Evolutionary conservation across 805 yeast genomes (phyloP), one percentile per base, ranked within the genome.

Genomic region (Candida michaelii): DNA sequence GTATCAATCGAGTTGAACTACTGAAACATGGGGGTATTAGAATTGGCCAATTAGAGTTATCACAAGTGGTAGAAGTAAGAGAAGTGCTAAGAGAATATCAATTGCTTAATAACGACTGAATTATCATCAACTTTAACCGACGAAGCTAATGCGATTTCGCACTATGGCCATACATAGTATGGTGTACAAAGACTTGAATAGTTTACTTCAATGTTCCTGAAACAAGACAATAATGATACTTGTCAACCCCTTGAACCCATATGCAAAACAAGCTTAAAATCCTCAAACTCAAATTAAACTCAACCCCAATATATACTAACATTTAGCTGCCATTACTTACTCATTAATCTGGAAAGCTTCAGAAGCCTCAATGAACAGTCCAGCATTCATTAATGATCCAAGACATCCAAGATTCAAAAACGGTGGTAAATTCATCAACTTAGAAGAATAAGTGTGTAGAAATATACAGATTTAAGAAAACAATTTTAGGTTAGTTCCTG

Each of bases 301-400:
- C 25, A 25, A 25, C 29, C 19, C n/a, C n/a, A n/a, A n/a, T n/a
- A 18, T 6, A 9, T 36, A 36, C 39, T 36, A 36, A 36, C 39
- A 32, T 38, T 15, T 58, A 71, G 77, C 73, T 50, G 84, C 72
- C 54, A 61, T 80, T 54, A 80, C 91, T 55, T 83, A 80, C 76
- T 83, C 72, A 73, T 75, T 82, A 54, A 73, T 87, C 58, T 76
- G 79, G 66, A 81, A 82, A 73, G 83, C 80, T 41, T 82, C 89
- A 50, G 68, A 65, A 48, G 83, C 84, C 49, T 77, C 87, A 56
- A 73, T 80, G 67, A 74, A 82, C 76, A 75, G 91, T 47, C 77
- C 76, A 50, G 95, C 87, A 72, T 89, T 82, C 76, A 80, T 83
- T 71, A 88, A 89, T 69, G 96, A 89, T 73, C 96, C 97, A 74